Evolutionary conservation across 108 stramenopile species (phyloP).

Genomic region (Stephanodiscus minutulus): DNA sequence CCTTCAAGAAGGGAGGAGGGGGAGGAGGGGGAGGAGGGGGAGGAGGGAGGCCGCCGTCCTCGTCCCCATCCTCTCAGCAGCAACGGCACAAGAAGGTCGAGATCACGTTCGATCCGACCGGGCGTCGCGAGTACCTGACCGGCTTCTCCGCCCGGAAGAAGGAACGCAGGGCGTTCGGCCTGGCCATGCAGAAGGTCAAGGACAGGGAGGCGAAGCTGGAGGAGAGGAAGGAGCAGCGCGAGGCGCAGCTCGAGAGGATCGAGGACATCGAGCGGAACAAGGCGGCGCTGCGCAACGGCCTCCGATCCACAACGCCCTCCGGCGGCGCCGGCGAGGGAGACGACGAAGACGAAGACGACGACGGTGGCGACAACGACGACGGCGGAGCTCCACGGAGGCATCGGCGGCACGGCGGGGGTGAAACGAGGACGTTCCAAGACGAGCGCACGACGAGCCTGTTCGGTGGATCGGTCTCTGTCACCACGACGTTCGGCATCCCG

Average conservation of each 20-base stretch:
- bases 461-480: slow-evolving; percentile 81
- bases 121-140: slow-evolving; percentile 64
- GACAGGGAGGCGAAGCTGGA: slow-evolving; percentile 79
- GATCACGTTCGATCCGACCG: slow-evolving; percentile 78
- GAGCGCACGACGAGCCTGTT: slow-evolving; percentile 60
- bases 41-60: too few relatives aligned
- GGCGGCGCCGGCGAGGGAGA: slow-evolving; percentile 12
- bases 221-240: slow-evolving; percentile 57
- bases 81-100: slow-evolving; percentile 51
- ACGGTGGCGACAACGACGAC: slow-evolving; percentile 13
- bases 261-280: slow-evolving; percentile 77
- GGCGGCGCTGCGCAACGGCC: slow-evolving; percentile 34
- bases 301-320: neutral
- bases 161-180: slow-evolving; percentile 80
- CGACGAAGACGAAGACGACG: slow-evolving; percentile 24
- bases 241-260: slow-evolving; percentile 61
- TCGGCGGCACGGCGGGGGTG: slow-evolving; percentile 17
- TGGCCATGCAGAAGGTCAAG: slow-evolving; percentile 92
- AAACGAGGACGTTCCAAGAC: slow-evolving; percentile 64
- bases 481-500: slow-evolving; percentile 64
- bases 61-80: neutral
- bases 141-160: slow-evolving; percentile 79
- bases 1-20: neutral
- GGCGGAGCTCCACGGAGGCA: slow-evolving; percentile 9
- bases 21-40: too few relatives aligned